phyloP scores from a whole-genome alignment of 2,329 filamentous ascomycete species.

The Dactylellina parvicollis region DNA sequence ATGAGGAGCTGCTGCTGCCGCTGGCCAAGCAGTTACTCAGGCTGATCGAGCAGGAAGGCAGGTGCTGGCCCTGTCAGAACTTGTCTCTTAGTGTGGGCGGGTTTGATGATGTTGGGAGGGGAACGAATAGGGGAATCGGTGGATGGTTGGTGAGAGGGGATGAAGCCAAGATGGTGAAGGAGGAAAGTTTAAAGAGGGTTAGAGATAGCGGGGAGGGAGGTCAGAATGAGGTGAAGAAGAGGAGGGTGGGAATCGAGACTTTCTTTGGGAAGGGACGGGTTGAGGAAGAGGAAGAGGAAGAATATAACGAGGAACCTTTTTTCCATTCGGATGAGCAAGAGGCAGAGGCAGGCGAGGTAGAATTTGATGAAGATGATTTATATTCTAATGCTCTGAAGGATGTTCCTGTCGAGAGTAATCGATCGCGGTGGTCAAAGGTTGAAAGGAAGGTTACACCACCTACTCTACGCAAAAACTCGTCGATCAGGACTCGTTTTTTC shows the following conservation, averaged over 20 bases:
- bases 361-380: slow-evolving; percentile 24
- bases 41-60: slow-evolving; percentile 74
- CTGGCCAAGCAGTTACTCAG: slow-evolving; percentile 78
- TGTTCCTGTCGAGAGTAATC: not conserved
- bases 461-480: slow-evolving; percentile 39
- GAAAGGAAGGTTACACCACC: slow-evolving; percentile 30
- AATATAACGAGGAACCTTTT: slow-evolving; percentile 17
- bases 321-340: slow-evolving; percentile 50
- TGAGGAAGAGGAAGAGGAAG: slow-evolving; percentile 55
- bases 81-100: slow-evolving; percentile 88
- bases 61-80: slow-evolving; percentile 90
- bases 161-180: slow-evolving; percentile 67
- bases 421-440: not conserved
- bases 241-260: slow-evolving; percentile 59
- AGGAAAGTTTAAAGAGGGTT: slow-evolving; percentile 38
- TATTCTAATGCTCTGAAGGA: slow-evolving; percentile 31
- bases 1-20: slow-evolving; percentile 76
- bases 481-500: slow-evolving; percentile 41
- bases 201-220: slow-evolving; percentile 52
- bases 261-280: slow-evolving; percentile 54
- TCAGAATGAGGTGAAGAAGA: slow-evolving; percentile 59
- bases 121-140: slow-evolving; percentile 84
- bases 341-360: too few relatives aligned
- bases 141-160: slow-evolving; percentile 75
- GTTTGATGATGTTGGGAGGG: slow-evolving; percentile 85